Evolutionary conservation across 2,329 filamentous ascomycete species (phyloP), one percentile per base, ranked within the genome.

Genomic region (Fusarium foetens): DNA sequence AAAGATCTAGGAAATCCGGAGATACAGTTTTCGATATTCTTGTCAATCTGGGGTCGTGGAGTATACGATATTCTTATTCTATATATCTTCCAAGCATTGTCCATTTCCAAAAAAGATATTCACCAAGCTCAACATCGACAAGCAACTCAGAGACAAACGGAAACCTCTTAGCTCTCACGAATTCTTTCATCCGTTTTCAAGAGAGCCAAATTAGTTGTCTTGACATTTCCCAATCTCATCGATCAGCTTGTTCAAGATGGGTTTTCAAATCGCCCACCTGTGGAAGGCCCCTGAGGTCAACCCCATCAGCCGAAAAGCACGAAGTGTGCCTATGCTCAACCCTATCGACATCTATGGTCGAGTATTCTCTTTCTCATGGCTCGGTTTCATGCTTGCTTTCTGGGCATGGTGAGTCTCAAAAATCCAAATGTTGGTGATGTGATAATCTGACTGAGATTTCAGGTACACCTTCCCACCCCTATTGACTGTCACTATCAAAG

Each of bases 361-460:
- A 11, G 94, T 96, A 0, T 97, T 97, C 82, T 94, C 95, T 85
- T 97, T 97, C 83, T 93, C 92, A 3, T 96, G 93, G 90, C 87
- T 94, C 52, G 93, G 93, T 5, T 96, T 96, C 81, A 91, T 96
- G 87, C 88, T 95, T 58, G 92, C 93, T 12, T 97, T 97, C 82
- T 93, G 94, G 87, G 94, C 93, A 16, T 97, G 93, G 93, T 82
- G 63, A 68, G 79, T 74, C 49, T 17, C 33, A 46, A 52, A 51
- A 57, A 46, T 52, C 31, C 25, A 54, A 51, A 29, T 25, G 12
- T 6, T 31, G 27, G 19, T 57, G 25, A 46, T 45, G 48, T 55
- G 45, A 31, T 63, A 16, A 54, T 48, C 61, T 78, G 42, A 77
- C 66, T 23, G 13, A 21, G 33, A 27, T 36, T 41, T 14, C 38